Percentiles rank a stretch among this genome's conserved stretches.
phyloP scores from a whole-genome alignment of 2,329 filamentous ascomycete species.

The Colletotrichum sp. region DNA sequence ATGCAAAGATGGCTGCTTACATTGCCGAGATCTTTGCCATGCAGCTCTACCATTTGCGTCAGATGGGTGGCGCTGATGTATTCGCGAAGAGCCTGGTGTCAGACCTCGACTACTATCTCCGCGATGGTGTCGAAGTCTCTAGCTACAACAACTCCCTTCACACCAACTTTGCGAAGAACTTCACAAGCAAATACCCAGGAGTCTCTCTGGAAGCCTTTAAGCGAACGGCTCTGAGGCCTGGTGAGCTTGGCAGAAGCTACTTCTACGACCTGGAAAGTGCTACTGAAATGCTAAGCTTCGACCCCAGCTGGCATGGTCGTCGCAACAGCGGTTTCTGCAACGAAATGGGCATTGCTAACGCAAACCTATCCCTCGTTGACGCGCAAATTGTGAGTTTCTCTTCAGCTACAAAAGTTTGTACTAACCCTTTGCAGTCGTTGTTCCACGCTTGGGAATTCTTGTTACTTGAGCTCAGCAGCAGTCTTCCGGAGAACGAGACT shows the following conservation, averaged over 20 bases:
- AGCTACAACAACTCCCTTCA: slow-evolving; percentile 90
- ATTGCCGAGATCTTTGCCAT: slow-evolving; percentile 89
- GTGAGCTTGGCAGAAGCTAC: slow-evolving; percentile 75
- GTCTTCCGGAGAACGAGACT: slow-evolving; percentile 54
- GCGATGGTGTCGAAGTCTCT: slow-evolving; percentile 78
- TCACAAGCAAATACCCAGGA: slow-evolving; percentile 76
- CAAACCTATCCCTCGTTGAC: slow-evolving; percentile 90
- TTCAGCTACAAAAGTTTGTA: neutral
- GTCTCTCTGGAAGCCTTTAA: slow-evolving; percentile 82
- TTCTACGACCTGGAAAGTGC: slow-evolving; percentile 85
- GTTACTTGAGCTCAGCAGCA: slow-evolving; percentile 79
- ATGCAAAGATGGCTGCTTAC: slow-evolving; percentile 77
- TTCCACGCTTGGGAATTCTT: slow-evolving; percentile 91
- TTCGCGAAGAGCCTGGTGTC: slow-evolving; percentile 75
- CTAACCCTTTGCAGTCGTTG: slow-evolving; percentile 62
- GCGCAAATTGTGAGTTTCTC: slow-evolving; percentile 75
- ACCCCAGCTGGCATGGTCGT: slow-evolving; percentile 77
- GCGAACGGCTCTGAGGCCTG: slow-evolving; percentile 69
- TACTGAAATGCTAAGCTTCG: slow-evolving; percentile 75
- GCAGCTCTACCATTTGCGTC: slow-evolving; percentile 85
- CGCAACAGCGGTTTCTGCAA: slow-evolving; percentile 75
- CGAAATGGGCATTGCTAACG: slow-evolving; percentile 86
- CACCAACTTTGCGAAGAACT: slow-evolving; percentile 82
- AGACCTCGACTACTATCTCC: slow-evolving; percentile 79
- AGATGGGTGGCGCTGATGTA: slow-evolving; percentile 68